Percentiles rank a stretch among this genome's conserved stretches.
Evolutionary conservation across 306 rosid species (phyloP).

Genomic region (Geum urbanum): DNA sequence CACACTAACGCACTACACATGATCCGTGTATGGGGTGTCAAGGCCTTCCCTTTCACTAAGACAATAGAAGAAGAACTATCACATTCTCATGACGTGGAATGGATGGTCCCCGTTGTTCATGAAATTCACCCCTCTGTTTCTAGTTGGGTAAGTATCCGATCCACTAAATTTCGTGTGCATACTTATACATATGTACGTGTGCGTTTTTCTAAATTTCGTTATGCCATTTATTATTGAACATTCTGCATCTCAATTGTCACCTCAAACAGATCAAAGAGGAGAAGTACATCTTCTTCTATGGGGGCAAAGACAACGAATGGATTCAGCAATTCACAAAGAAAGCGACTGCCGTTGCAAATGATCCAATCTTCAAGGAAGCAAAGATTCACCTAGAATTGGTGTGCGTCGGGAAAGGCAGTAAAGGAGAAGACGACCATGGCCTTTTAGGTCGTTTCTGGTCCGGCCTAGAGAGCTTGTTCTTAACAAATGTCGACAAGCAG

Average conservation of each 20-base stretch:
- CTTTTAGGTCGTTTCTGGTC: slow-evolving; percentile 44
- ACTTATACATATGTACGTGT: too few relatives aligned
- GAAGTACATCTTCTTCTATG: slow-evolving; percentile 55
- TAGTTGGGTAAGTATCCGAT: slow-evolving; percentile 25
- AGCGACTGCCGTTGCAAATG: slow-evolving; percentile 34
- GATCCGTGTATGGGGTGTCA: slow-evolving; percentile 43
- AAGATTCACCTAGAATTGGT: slow-evolving; percentile 39
- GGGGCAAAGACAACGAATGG: slow-evolving; percentile 55
- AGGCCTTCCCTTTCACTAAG: slow-evolving; percentile 38
- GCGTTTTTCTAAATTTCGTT: too few relatives aligned
- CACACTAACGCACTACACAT: slow-evolving; percentile 45
- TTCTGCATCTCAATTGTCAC: not conserved
- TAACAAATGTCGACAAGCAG: slow-evolving; percentile 25
- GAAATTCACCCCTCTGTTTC: slow-evolving; percentile 11
- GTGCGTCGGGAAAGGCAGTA: slow-evolving; percentile 24
- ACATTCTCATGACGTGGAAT: not conserved
- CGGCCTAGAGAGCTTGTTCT: slow-evolving; percentile 36
- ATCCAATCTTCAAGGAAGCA: slow-evolving; percentile 36
- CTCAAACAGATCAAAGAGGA: slow-evolving; percentile 41
- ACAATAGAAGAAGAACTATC: not conserved
- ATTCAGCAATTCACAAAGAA: slow-evolving; percentile 48
- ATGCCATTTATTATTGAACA: too few relatives aligned
- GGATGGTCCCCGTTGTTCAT: slow-evolving; percentile 26
- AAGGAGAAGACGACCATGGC: slow-evolving; percentile 31
- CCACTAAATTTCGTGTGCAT: too few relatives aligned